A percentile compares a stretch with the other conserved stretches of the same genome.
Conservation (phyloP, 805 yeast species). For the Candida hungchunana region DNA sequence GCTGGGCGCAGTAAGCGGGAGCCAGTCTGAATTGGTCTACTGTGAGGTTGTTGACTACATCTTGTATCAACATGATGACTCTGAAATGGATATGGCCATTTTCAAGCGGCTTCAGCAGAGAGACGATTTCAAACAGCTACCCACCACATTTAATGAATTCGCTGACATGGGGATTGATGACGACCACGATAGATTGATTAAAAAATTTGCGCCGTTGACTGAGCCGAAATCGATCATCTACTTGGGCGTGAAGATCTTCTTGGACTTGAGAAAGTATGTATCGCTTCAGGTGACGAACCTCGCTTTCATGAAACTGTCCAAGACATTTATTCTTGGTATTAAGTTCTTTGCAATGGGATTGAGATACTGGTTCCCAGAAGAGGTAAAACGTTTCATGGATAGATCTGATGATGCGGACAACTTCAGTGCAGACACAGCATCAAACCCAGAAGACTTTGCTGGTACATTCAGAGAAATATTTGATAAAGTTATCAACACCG, state of each 20-base stretch:
- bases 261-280: not conserved
- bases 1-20: slow-evolving; percentile 1
- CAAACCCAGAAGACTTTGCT: not conserved
- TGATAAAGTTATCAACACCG: slow-evolving; percentile 2
- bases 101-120: not conserved
- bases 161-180: slow-evolving; percentile 5
- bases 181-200: not conserved
- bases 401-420: not conserved
- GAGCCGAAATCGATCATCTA: not conserved
- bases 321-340: slow-evolving; percentile 1
- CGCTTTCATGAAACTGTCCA: slow-evolving; percentile 1
- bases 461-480: slow-evolving; percentile 7
- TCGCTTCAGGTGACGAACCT: not conserved
- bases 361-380: slow-evolving; percentile 4
- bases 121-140: not conserved
- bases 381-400: not conserved
- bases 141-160: not conserved
- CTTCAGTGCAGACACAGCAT: not conserved
- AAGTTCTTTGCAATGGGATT: slow-evolving; percentile 1
- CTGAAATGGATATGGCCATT: not conserved
- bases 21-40: not conserved
- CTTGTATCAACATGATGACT: slow-evolving; percentile 2
- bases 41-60: not conserved
- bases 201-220: not conserved
- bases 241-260: not conserved